These are phyloP conservation scores for Spizellomyces sp. DNA, from an alignment of 192 early-diverging fungal genomes.

Conservation along the genomic window DNA sequence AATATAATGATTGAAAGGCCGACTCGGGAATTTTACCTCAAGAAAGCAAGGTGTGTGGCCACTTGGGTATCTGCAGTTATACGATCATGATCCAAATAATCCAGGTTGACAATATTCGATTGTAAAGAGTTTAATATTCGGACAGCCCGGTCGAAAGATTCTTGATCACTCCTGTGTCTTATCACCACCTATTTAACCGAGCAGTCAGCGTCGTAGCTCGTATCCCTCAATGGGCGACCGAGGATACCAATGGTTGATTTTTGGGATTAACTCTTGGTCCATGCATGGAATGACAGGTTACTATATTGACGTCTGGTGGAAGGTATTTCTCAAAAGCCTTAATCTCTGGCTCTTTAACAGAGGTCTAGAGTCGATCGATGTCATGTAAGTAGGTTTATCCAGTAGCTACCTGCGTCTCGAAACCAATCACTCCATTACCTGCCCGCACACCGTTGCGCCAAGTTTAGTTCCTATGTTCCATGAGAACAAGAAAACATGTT, in stretches of 20 bases:
- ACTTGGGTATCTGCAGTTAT: slow-evolving; percentile 99
- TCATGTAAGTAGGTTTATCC: background rate
- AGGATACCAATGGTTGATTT: slow-evolving; percentile 64
- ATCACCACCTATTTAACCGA: slow-evolving; percentile 63
- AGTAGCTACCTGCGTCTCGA: background rate
- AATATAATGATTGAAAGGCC: background rate
- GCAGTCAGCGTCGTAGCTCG: background rate
- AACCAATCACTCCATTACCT: slow-evolving; percentile 34
- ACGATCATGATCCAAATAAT: slow-evolving; percentile 85
- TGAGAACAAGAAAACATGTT: slow-evolving; percentile 1
- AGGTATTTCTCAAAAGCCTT: slow-evolving; percentile 83
- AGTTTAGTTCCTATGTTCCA: slow-evolving; percentile 72
- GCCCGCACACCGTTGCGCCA: slow-evolving; percentile 86
- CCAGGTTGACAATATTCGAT: slow-evolving; percentile 78
- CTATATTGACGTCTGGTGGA: slow-evolving; percentile 89
- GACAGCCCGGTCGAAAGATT: slow-evolving; percentile 60
- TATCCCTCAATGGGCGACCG: too few relatives aligned
- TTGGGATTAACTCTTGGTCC: slow-evolving; percentile 85
- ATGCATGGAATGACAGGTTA: slow-evolving; percentile 95
- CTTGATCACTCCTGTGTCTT: slow-evolving; percentile 68
- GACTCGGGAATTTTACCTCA: slow-evolving; percentile 52
- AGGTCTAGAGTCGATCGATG: slow-evolving; percentile 60
- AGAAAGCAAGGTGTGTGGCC: slow-evolving; percentile 92
- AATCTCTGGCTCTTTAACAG: slow-evolving; percentile 95
- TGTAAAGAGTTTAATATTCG: slow-evolving; percentile 74